Conservation (phyloP, 768 basidiomycete species). For the Hebeloma cylindrosporum region DNA sequence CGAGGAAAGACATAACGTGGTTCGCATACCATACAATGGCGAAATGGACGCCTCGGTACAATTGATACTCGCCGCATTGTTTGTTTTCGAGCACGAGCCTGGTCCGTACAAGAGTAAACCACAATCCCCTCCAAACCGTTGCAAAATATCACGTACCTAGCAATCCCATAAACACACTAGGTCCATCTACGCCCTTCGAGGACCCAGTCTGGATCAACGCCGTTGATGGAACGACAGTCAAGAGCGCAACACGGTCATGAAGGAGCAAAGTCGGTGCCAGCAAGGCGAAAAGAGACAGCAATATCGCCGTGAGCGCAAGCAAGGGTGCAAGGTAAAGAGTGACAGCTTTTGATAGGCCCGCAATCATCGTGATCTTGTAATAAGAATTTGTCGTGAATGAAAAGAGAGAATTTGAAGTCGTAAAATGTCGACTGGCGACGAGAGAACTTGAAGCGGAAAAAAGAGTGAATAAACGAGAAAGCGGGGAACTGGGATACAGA, state of each 20-base stretch:
- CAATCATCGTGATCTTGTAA: slow-evolving; percentile 52
- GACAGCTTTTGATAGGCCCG: slow-evolving; percentile 65
- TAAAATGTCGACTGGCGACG: slow-evolving; percentile 26
- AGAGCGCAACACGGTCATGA: slow-evolving; percentile 59
- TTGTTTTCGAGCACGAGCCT: slow-evolving; percentile 69
- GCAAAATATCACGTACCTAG: slow-evolving; percentile 46
- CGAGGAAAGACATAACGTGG: neutral
- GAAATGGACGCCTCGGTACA: slow-evolving; percentile 58
- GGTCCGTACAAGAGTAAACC: slow-evolving; percentile 5
- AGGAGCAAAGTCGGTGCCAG: slow-evolving; percentile 66
- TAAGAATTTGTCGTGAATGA: slow-evolving; percentile 10
- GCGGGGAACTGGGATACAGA: slow-evolving; percentile 8
- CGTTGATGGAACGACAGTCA: slow-evolving; percentile 62
- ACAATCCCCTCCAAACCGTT: neutral
- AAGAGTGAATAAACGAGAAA: slow-evolving; percentile 6
- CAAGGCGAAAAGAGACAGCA: slow-evolving; percentile 67
- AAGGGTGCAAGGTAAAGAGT: slow-evolving; percentile 69
- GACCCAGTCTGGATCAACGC: slow-evolving; percentile 31
- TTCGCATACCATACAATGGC: slow-evolving; percentile 59
- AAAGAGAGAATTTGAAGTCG: slow-evolving; percentile 16
- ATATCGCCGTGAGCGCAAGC: slow-evolving; percentile 60
- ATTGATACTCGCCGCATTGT: slow-evolving; percentile 46
- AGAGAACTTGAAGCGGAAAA: too few species aligned
- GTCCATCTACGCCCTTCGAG: slow-evolving; percentile 54
- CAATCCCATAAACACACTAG: slow-evolving; percentile 63